Base-by-base conservation (phyloP, 148 eudicot genomes). In the Amaranthus cruentus region DNA sequence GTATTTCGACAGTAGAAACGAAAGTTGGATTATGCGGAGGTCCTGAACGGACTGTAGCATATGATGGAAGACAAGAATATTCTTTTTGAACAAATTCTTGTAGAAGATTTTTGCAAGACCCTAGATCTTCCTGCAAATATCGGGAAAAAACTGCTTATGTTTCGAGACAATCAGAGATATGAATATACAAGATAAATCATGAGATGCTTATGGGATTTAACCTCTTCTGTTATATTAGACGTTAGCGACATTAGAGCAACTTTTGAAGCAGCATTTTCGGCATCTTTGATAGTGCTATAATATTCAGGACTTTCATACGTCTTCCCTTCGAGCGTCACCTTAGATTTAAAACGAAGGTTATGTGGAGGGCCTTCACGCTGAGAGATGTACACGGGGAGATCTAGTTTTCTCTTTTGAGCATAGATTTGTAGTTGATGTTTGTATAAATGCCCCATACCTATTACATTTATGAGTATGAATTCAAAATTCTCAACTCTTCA, bases 221-320 rank as follows among this genome's bases (percentile, higher is more conserved):
- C 98, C 93, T 89, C 88, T 68, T 83, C 82, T 69, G 76, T 71
- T 18, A 73, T 88, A 70, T 76, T 70, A 49, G 81, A 74, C 4
- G 83, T 82, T 64, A 89, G 62, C 0, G 87, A 79, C 55, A 72
- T 80, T 74, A 86, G 75, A 46, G 96, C 97, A 69, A 76, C 75
- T 88, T 88, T 88, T 44, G 98, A 96, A 61, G 93, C 97, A 63
- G 90, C 88, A 77, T 87, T 88, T 76, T 94, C 97, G 62, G 97
- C 93, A 66, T 89, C 93, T 82, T 88, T 91, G 51, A 89, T 0
- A 28, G 97, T 91, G 21, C 80, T 15, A 75, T 73, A 85, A 73
- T 70, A 82, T 43, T 78, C 87, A 47, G 62, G 56, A 66, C 90
- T 63, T 73, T 69, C 88, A 76, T 83, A 85, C 5, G 74, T 78